Conservation (phyloP, 2,329 filamentous ascomycete genomes). For the Rhynchosporium secalis region DNA sequence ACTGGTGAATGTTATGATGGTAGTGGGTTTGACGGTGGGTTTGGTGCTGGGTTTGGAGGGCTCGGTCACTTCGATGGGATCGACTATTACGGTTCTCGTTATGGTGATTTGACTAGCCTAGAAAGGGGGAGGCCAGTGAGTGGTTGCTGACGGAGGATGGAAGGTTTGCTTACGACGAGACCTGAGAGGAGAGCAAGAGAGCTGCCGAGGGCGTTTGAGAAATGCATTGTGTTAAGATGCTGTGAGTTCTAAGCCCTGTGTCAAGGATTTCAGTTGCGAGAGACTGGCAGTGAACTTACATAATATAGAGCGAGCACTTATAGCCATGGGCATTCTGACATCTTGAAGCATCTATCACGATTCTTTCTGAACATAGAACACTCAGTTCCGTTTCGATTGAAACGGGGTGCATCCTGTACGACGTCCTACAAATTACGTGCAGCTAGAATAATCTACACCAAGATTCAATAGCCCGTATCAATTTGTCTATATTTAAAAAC, state of each 20-base stretch:
- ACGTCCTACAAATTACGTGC: not conserved
- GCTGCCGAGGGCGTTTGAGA: not conserved
- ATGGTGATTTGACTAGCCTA: not conserved
- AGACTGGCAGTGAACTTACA: not conserved
- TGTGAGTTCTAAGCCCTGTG: not conserved
- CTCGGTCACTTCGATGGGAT: not conserved
- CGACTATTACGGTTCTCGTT: not conserved
- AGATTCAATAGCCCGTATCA: too few species aligned
- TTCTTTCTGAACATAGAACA: too few species aligned
- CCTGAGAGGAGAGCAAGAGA: not conserved
- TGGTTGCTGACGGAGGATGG: not conserved
- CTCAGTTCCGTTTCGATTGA: too few species aligned
- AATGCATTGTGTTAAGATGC: not conserved
- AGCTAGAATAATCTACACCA: not conserved
- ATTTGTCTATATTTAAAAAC: not conserved
- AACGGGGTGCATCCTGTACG: too few species aligned
- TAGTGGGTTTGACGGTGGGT: not conserved
- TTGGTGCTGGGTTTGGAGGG: slow-evolving; percentile 1
- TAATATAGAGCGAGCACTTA: too few species aligned
- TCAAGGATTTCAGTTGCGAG: not conserved
- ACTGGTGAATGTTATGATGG: not conserved
- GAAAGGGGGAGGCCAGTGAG: not conserved
- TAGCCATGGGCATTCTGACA: too few species aligned
- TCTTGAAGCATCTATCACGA: too few species aligned
- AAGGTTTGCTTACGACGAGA: not conserved